phyloP scores from a whole-genome alignment of 306 rosid species.

The Myrica gale region DNA sequence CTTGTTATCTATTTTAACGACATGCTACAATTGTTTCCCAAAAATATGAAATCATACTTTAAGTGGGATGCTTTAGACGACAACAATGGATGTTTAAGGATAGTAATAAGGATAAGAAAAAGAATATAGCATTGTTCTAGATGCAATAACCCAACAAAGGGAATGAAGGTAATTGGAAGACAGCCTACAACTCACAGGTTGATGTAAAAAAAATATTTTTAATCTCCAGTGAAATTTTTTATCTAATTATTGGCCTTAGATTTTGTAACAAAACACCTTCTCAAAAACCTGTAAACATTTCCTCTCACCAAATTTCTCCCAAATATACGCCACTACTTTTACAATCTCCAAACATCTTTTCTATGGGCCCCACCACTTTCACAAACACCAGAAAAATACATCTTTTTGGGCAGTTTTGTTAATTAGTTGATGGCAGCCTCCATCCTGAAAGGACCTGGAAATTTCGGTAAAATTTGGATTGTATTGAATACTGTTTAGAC shows the following conservation, averaged over 20 bases:
- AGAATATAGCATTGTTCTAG: background rate
- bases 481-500: background rate
- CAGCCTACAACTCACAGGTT: background rate
- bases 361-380: no score
- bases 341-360: no score
- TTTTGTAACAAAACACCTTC: no score
- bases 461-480: background rate
- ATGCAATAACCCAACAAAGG: background rate
- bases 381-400: background rate
- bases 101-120: background rate
- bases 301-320: no score
- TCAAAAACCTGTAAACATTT: no score
- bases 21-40: background rate
- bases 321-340: no score
- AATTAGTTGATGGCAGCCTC: background rate
- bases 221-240: no score
- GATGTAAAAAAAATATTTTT: background rate
- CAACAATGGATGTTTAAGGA: background rate
- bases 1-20: constrained; percentile 1
- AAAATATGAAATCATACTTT: background rate
- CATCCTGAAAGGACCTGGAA: background rate
- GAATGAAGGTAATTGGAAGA: background rate
- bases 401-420: background rate
- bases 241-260: no score
- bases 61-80: background rate